Base-by-base conservation (phyloP, 306 rosid species). In the Sphenostylis stenocarpa region DNA sequence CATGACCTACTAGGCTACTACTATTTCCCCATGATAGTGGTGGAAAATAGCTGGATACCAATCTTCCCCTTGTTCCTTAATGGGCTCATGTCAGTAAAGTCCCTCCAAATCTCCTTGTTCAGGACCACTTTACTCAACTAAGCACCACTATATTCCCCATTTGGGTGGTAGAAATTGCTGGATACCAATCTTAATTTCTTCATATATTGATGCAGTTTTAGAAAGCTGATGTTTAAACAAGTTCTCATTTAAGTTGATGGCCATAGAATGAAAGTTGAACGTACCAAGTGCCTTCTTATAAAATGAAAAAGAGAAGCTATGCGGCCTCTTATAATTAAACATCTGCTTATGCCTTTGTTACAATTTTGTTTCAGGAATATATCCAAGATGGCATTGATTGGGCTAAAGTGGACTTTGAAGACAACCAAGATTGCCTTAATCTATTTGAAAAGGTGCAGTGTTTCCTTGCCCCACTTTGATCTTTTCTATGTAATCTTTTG, bases 331-430 rank as follows among this genome's bases (percentile, higher is more conserved):
- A 65, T 76, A 16, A 60, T 57, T 61, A 53, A 62, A 34, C 53
- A 73, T 33, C 44, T 15, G 26, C 70, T 31, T 78, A 21, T 70
- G 70, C 65, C 36, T 72, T 55, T 15, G 41, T 51, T 68, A 53
- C 73, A 39, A 79, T 67, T 24, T 64, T 73, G 64, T 73, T 76
- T 75, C 90, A 96, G 99, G 98, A 96, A 87, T 96, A 96, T 77
- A 85, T 96, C 79, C 94, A 92, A 86, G 99, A 92, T 76, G 99
- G 99, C 70, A 96, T 96, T 74, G 99, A 96, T 83, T 96, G 99
- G 99, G 81, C 94, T 71, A 96, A 87, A 88, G 96, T 96, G 85
- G 99, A 92, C 65, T 96, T 96, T 87, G 99, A 96, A 77, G 99
- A 96, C 83, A 96, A 96, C 86, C 98, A 96, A 84, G 94, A 91